phyloP scores from a whole-genome alignment of 495 filamentous ascomycete genomes.

The Echria macrotheca region DNA sequence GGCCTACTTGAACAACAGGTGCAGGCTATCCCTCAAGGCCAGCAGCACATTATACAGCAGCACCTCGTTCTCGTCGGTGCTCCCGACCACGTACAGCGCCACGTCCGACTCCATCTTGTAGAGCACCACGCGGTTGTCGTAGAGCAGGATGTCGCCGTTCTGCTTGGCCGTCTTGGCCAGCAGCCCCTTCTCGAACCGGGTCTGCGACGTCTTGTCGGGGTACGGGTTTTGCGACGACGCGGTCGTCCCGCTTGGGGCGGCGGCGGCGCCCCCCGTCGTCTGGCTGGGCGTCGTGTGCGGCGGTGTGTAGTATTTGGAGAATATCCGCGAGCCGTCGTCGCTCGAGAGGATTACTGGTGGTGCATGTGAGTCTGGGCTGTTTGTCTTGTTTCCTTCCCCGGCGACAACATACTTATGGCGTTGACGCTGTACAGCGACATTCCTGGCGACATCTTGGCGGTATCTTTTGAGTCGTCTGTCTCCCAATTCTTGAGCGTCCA shows the following conservation, averaged over 20 bases:
- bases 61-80: constrained; percentile 93
- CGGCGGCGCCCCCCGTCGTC: constrained; percentile 9
- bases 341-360: constrained; percentile 55
- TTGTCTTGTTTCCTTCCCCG: no score
- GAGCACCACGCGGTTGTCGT: constrained; percentile 89
- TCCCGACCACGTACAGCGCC: constrained; percentile 85
- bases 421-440: constrained; percentile 90
- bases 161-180: constrained; percentile 96
- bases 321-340: constrained; percentile 83
- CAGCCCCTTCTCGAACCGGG: constrained; percentile 91
- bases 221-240: constrained; percentile 60
- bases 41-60: constrained; percentile 90
- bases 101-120: constrained; percentile 98
- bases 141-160: constrained; percentile 89
- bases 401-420: constrained; percentile 60
- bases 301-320: constrained; percentile 90
- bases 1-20: constrained; percentile 71
- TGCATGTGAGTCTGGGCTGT: no score
- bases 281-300: constrained; percentile 64
- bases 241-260: constrained; percentile 15
- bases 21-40: constrained; percentile 80
- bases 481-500: not conserved
- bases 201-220: constrained; percentile 84
- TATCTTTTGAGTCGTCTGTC: not conserved
- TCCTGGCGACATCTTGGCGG: constrained; percentile 40